Percentiles rank a stretch among this genome's conserved stretches.
Conservation (phyloP, 2,329 filamentous ascomycete genomes). For the Chaetomium strumarium region DNA sequence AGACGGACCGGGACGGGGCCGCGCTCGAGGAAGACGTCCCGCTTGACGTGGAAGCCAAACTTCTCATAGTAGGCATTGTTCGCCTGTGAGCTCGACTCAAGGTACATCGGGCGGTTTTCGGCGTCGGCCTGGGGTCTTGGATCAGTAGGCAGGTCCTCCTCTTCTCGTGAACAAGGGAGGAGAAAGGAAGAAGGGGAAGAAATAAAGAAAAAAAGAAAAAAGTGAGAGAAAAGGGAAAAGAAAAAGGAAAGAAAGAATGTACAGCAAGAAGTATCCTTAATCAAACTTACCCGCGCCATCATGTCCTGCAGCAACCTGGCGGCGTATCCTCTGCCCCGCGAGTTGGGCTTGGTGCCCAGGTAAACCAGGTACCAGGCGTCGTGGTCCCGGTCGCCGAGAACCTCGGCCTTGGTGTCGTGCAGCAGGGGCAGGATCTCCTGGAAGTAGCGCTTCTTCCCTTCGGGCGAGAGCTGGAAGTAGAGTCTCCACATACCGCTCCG, state of each 20-base stretch:
- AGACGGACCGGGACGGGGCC: constrained; percentile 55
- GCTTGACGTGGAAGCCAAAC: constrained; percentile 64
- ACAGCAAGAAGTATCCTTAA: background rate
- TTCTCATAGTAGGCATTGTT: constrained; percentile 70
- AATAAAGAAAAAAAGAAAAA: background rate
- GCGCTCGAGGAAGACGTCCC: constrained; percentile 57
- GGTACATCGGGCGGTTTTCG: constrained; percentile 63
- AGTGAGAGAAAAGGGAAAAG: background rate
- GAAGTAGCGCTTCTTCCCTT: constrained; percentile 71
- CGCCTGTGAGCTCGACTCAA: constrained; percentile 65
- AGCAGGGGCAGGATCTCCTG: constrained; percentile 70
- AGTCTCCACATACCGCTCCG: constrained; percentile 74
- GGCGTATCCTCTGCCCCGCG: constrained; percentile 67
- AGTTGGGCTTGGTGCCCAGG: constrained; percentile 66
- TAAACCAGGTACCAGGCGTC: constrained; percentile 80
- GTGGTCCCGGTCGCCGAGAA: constrained; percentile 61
- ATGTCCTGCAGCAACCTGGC: constrained; percentile 65
- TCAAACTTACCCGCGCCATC: constrained; percentile 49
- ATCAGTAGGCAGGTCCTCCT: constrained; percentile 1
- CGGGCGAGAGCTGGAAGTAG: constrained; percentile 64
- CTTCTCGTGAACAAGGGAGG: background rate
- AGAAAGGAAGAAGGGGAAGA: background rate
- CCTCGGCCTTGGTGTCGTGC: constrained; percentile 62
- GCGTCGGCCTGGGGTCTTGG: constrained; percentile 51
- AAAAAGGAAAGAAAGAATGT: background rate